Evolutionary conservation across 2,329 filamentous ascomycete genomes (phyloP).

Genomic region (Penicillium olsonii): DNA sequence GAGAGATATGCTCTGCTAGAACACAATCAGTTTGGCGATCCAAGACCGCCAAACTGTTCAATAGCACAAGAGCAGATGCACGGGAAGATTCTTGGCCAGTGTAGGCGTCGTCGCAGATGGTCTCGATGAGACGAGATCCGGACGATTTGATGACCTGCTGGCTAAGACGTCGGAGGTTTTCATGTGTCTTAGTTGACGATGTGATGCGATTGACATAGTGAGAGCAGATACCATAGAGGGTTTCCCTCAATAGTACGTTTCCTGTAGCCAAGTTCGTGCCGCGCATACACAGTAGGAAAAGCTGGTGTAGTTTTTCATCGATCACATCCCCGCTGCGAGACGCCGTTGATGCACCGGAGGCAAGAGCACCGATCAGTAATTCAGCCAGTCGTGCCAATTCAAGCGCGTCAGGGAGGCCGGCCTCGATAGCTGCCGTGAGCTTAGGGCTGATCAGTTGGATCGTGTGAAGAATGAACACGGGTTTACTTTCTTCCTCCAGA

Average conservation of each 20-base stretch:
- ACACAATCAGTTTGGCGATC: conserved; percentile 71
- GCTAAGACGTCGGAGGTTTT: conserved; percentile 51
- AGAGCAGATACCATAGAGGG: conserved; percentile 90
- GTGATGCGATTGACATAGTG: conserved; percentile 74
- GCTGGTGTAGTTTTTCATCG: conserved; percentile 84
- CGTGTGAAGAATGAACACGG: conserved; percentile 79
- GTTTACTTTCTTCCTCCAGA: conserved; percentile 70
- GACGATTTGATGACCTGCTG: conserved; percentile 74
- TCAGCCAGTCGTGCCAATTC: conserved; percentile 76
- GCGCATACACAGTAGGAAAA: conserved; percentile 83
- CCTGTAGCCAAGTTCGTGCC: conserved; percentile 75
- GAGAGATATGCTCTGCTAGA: conserved; percentile 76
- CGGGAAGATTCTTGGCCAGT: conserved; percentile 79
- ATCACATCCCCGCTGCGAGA: conserved; percentile 66
- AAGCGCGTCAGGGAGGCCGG: conserved; percentile 68
- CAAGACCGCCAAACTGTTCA: conserved; percentile 74
- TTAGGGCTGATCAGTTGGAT: conserved; percentile 87
- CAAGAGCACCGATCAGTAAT: conserved; percentile 56
- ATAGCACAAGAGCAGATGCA: conserved; percentile 80
- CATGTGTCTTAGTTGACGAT: conserved; percentile 51
- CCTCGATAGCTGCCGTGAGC: conserved; percentile 73
- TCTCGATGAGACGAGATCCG: conserved; percentile 79
- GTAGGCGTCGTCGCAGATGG: conserved; percentile 90
- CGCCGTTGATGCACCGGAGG: conserved; percentile 36
- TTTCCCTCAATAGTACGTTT: conserved; percentile 71